Percentiles rank a stretch among this genome's conserved stretches.
Evolutionary conservation across 2,329 filamentous ascomycete species (phyloP).

Genomic region (Aspergillus candidus): DNA sequence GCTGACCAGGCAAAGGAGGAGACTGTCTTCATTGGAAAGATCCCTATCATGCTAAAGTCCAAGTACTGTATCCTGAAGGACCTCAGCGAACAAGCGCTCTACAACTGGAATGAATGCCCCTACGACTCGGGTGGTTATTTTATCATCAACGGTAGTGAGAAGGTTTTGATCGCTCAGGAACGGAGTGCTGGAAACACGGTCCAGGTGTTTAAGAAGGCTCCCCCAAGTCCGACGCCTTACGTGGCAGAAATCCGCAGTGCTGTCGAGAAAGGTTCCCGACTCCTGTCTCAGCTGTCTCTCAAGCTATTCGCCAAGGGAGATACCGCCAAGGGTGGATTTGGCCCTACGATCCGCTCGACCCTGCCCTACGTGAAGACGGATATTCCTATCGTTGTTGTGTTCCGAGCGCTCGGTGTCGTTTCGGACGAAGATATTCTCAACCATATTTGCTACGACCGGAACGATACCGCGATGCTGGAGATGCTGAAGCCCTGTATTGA

Average conservation of each 20-base stretch:
- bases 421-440: constrained; percentile 98
- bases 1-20: constrained; percentile 56
- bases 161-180: constrained; percentile 96
- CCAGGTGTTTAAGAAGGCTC: constrained; percentile 96
- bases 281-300: constrained; percentile 87
- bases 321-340: constrained; percentile 68
- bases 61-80: constrained; percentile 86
- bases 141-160: constrained; percentile 98
- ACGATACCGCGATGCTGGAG: constrained; percentile 94
- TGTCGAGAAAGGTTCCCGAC: constrained; percentile 87
- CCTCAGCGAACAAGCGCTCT: constrained; percentile 77
- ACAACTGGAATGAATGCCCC: constrained; percentile 89
- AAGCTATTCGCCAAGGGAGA: constrained; percentile 86
- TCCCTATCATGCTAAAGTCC: constrained; percentile 97
- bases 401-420: constrained; percentile 89
- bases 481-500: constrained; percentile 96
- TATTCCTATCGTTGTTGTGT: constrained; percentile 90
- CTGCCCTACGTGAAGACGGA: constrained; percentile 92
- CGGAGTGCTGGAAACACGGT: constrained; percentile 97
- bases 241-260: constrained; percentile 95
- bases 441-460: constrained; percentile 93
- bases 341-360: constrained; percentile 82
- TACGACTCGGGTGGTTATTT: constrained; percentile 99
- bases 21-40: constrained; percentile 85
- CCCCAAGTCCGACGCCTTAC: constrained; percentile 85